Conservation (phyloP, 345 rosid species). For the Trapa bicornis region DNA sequence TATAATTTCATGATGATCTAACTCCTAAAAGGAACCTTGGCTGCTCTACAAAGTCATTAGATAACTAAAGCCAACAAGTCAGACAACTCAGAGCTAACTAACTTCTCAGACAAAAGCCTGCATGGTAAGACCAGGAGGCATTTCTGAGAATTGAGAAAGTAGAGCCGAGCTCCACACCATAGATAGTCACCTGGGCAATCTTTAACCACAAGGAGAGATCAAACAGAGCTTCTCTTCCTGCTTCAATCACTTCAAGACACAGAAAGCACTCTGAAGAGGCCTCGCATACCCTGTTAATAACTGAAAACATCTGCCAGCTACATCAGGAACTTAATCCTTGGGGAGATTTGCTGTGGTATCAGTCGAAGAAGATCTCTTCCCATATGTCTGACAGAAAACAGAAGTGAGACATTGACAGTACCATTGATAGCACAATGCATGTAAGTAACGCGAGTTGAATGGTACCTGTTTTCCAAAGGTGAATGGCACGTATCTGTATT, state of each 20-base stretch:
- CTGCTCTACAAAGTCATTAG: background rate
- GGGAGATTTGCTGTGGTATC: slow-evolving; percentile 31
- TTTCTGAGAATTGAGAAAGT: background rate
- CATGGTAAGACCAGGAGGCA: background rate
- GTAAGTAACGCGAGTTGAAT: slow-evolving; percentile 1
- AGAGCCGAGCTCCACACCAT: background rate
- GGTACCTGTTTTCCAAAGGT: slow-evolving; percentile 79
- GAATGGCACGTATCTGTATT: slow-evolving; percentile 83
- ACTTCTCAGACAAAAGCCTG: background rate
- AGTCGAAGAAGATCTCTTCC: slow-evolving; percentile 43
- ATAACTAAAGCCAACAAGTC: background rate
- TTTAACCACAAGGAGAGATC: too few species aligned
- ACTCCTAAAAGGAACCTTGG: background rate
- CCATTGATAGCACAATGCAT: background rate
- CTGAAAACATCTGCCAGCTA: background rate
- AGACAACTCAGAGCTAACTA: background rate
- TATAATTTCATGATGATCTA: background rate
- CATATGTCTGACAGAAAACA: slow-evolving; percentile 37
- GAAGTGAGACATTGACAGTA: background rate
- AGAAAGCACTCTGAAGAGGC: background rate
- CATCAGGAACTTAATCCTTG: slow-evolving; percentile 19
- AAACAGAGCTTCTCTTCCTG: background rate
- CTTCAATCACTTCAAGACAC: background rate
- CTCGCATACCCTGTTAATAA: background rate
- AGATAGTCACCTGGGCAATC: background rate